phyloP scores from a whole-genome alignment of 2,329 filamentous ascomycete species.

The Trichoderma atroviride region DNA sequence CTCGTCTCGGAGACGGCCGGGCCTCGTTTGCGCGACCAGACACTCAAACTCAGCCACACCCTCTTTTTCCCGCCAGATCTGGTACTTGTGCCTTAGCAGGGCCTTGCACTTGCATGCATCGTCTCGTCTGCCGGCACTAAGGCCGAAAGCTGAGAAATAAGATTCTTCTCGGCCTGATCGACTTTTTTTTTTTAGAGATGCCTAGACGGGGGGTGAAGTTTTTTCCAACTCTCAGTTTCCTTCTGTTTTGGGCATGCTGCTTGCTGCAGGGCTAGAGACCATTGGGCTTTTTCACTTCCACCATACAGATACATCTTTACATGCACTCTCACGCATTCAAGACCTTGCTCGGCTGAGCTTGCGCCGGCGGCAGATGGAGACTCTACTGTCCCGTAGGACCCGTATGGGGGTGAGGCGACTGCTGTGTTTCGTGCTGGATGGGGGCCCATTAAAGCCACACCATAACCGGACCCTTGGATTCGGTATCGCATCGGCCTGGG shows the following conservation, averaged over 20 bases:
- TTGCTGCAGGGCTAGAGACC: not conserved
- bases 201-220: not conserved
- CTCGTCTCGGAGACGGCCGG: conserved; percentile 17
- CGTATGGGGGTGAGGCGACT: too few relatives aligned
- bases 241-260: not conserved
- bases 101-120: conserved; percentile 1
- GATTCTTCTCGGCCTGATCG: conserved; percentile 24
- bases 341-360: conserved; percentile 19
- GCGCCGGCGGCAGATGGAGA: not conserved
- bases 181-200: not conserved
- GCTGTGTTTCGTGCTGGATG: not conserved
- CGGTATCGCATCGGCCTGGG: not conserved
- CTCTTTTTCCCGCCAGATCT: conserved; percentile 15
- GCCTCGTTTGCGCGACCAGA: not conserved
- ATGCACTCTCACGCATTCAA: not conserved
- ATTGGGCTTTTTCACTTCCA: not conserved
- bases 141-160: conserved; percentile 6
- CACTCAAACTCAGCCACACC: conserved; percentile 17
- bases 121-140: conserved; percentile 18
- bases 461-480: conserved; percentile 15
- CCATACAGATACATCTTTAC: too few relatives aligned
- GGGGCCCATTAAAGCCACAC: conserved; percentile 12
- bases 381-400: too few relatives aligned
- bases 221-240: not conserved
- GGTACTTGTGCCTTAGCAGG: not conserved